These are phyloP conservation scores for Metschnikowia koreensis DNA, from an alignment of 805 yeast genomes.

Conservation along the genomic window DNA sequence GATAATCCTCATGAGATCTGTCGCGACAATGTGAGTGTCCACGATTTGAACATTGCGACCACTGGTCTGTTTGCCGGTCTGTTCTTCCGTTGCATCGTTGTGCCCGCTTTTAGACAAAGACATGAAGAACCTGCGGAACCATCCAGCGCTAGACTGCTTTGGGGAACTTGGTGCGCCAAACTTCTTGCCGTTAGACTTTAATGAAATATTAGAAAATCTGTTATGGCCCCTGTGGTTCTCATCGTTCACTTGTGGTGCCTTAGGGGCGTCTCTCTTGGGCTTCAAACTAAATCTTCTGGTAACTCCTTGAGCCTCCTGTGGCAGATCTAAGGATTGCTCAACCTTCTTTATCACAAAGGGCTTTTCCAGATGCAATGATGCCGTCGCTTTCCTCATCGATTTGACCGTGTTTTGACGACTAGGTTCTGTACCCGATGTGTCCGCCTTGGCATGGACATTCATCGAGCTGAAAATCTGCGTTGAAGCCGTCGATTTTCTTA, in stretches of 20 bases:
- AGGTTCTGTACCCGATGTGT: conserved; percentile 3
- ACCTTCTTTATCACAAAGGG: background rate
- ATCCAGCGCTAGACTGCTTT: conserved; percentile 19
- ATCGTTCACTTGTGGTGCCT: conserved; percentile 25
- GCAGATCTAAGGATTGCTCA: background rate
- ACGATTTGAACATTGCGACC: conserved; percentile 28
- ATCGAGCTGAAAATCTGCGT: conserved; percentile 33
- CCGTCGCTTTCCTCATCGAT: background rate
- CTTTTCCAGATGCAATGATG: background rate
- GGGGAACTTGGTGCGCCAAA: conserved; percentile 10
- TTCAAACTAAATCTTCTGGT: conserved; percentile 31
- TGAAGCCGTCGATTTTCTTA: conserved; percentile 25
- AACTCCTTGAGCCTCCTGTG: background rate
- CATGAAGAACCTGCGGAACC: conserved; percentile 41
- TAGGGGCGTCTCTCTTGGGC: conserved; percentile 42
- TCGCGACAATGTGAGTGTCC: conserved; percentile 32
- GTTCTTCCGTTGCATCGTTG: conserved; percentile 8
- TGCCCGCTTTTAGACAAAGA: conserved; percentile 18
- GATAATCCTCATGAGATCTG: conserved; percentile 33
- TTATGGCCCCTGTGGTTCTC: conserved; percentile 19
- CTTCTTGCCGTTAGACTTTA: conserved; percentile 13
- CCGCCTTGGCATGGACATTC: conserved; percentile 14
- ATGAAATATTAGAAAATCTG: conserved; percentile 38
- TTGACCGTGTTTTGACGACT: conserved; percentile 7
- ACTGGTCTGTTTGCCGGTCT: conserved; percentile 2